Evolutionary conservation across 257 asterid genomes (phyloP).

Genomic region (Cruciata laevipes): DNA sequence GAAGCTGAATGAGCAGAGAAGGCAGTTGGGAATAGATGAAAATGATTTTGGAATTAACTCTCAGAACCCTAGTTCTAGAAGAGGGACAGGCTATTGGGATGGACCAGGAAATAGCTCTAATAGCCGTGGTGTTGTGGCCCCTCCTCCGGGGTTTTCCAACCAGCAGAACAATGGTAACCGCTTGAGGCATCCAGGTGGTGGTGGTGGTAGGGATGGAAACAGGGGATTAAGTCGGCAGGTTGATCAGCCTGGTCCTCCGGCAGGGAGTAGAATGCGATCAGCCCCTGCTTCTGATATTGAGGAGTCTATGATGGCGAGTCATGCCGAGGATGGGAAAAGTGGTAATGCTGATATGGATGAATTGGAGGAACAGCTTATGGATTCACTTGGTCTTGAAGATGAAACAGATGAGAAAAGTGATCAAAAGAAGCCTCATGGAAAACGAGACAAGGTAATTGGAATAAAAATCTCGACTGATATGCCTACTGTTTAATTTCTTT

Average conservation of each 20-base stretch:
- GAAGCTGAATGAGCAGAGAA: conserved; percentile 18
- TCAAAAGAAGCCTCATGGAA: conserved; percentile 33
- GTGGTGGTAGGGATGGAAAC: conserved; percentile 20
- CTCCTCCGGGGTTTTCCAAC: conserved; percentile 51
- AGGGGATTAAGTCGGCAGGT: conserved; percentile 28
- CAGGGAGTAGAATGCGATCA: conserved; percentile 33
- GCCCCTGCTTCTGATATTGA: conserved; percentile 32
- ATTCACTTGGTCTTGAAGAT: conserved; percentile 46
- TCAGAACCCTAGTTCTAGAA: conserved; percentile 20
- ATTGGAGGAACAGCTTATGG: conserved; percentile 42
- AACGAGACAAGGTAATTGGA: conserved; percentile 57
- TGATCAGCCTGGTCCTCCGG: conserved; percentile 32
- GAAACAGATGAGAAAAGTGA: conserved; percentile 42
- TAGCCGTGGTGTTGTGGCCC: conserved; percentile 24
- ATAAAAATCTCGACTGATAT: conserved; percentile 29
- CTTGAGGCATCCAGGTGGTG: conserved; percentile 18
- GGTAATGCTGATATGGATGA: conserved; percentile 33
- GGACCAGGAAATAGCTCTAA: conserved; percentile 29
- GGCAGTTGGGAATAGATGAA: conserved; percentile 17
- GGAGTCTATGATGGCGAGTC: conserved; percentile 36
- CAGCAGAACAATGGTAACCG: conserved; percentile 32
- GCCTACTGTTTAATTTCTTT: not conserved
- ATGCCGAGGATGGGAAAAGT: conserved; percentile 18
- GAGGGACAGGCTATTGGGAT: conserved; percentile 17
- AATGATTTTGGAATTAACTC: conserved; percentile 23